These are phyloP conservation scores for Termitomyces titanicus DNA, from an alignment of 768 basidiomycete species.

Conservation along the genomic window DNA sequence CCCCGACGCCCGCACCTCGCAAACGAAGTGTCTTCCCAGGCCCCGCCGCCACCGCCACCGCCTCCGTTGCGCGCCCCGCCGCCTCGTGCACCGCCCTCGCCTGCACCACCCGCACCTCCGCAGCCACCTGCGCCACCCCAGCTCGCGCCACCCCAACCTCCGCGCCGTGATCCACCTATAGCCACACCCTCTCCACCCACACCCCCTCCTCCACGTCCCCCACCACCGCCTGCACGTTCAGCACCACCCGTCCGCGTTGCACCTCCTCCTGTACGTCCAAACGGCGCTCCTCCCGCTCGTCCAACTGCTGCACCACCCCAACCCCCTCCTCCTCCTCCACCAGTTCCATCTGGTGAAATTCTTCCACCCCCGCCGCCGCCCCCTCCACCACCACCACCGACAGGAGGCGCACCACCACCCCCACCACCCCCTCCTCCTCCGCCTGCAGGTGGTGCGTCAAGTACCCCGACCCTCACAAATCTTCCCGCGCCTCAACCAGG, in stretches of 20 bases:
- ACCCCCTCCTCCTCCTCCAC: conserved; percentile 20
- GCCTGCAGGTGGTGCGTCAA: conserved; percentile 16
- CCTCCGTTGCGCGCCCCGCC: conserved; percentile 14
- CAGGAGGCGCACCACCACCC: conserved; percentile 27
- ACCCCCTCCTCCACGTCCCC: conserved; percentile 14
- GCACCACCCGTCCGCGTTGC: too few species aligned
- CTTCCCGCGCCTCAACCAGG: conserved; percentile 56
- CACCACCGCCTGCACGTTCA: conserved; percentile 16
- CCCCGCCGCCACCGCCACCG: background rate
- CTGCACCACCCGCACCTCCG: background rate
- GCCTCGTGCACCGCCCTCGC: conserved; percentile 14
- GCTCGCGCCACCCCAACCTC: conserved; percentile 9
- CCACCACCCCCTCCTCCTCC: conserved; percentile 40
- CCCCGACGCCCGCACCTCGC: conserved; percentile 36
- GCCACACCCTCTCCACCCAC: conserved; percentile 16
- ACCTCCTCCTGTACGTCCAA: conserved; percentile 13
- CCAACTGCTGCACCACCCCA: background rate
- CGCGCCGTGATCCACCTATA: too few species aligned
- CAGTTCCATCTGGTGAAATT: conserved; percentile 12
- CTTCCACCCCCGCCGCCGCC: conserved; percentile 28
- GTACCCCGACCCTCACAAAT: conserved; percentile 21
- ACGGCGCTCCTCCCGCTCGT: conserved; percentile 3
- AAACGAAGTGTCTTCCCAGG: conserved; percentile 28
- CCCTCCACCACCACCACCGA: conserved; percentile 11
- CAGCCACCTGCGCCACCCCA: conserved; percentile 17